phyloP scores from a whole-genome alignment of 2,329 filamentous ascomycete genomes.

The Periconia sp. region DNA sequence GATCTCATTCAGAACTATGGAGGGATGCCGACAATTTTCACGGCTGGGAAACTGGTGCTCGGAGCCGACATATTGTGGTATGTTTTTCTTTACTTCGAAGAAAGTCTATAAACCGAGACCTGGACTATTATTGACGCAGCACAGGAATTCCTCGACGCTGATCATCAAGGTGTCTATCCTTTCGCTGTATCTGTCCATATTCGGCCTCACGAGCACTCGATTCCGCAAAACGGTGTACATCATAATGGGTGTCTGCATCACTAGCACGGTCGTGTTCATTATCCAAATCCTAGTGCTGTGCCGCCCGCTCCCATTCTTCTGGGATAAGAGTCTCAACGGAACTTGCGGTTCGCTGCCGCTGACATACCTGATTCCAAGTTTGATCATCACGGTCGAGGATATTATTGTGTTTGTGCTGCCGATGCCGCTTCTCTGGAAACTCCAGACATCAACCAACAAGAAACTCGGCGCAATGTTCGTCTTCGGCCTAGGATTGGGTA shows the following conservation, averaged over 20 bases:
- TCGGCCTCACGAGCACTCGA: neutral
- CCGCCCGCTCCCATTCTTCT: slow-evolving; percentile 7
- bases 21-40: slow-evolving; percentile 4
- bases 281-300: slow-evolving; percentile 5
- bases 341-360: slow-evolving; percentile 3
- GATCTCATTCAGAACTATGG: neutral
- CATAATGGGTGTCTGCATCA: neutral
- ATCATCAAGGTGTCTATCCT: slow-evolving; percentile 10
- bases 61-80: slow-evolving; percentile 7
- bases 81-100: neutral
- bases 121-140: neutral
- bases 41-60: slow-evolving; percentile 7
- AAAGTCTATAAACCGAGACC: neutral
- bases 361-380: slow-evolving; percentile 8
- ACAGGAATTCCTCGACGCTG: neutral
- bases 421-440: slow-evolving; percentile 8
- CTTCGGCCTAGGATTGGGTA: slow-evolving; percentile 9
- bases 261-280: slow-evolving; percentile 3
- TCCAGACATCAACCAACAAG: slow-evolving; percentile 4
- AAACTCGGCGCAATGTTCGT: slow-evolving; percentile 6
- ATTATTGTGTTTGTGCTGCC: slow-evolving; percentile 9
- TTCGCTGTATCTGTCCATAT: slow-evolving; percentile 5
- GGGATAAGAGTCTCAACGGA: slow-evolving; percentile 8
- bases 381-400: slow-evolving; percentile 8
- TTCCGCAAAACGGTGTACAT: slow-evolving; percentile 3